Evolutionary conservation across 2,329 filamentous ascomycete species (phyloP).

Genomic region (Fusarium avenaceum): DNA sequence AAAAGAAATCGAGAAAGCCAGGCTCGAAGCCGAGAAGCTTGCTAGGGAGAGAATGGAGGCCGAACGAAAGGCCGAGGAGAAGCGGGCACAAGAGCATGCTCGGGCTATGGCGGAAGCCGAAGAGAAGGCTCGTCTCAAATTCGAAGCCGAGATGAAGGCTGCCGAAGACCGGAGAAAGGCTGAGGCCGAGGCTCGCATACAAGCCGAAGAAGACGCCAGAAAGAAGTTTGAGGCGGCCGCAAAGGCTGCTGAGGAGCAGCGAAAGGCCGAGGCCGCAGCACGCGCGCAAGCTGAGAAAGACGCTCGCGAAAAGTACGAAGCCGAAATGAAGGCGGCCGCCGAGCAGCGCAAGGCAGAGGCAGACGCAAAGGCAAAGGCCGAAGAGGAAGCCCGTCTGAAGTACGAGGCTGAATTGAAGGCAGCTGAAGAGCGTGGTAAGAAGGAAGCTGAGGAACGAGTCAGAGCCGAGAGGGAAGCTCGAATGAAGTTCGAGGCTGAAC

Average conservation of each 20-base stretch:
- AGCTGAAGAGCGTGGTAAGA: constrained; percentile 62
- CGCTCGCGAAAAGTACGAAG: constrained; percentile 62
- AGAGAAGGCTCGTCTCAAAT: constrained; percentile 61
- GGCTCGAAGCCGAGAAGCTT: constrained; percentile 58
- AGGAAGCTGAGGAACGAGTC: constrained; percentile 62
- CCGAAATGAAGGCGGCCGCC: constrained; percentile 60
- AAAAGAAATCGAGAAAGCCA: constrained; percentile 56
- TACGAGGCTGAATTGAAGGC: constrained; percentile 61
- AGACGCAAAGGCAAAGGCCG: constrained; percentile 60
- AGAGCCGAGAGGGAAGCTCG: constrained; percentile 57
- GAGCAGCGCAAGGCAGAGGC: constrained; percentile 61
- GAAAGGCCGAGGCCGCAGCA: constrained; percentile 39
- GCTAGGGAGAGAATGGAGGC: constrained; percentile 62
- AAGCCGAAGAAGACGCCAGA: constrained; percentile 60
- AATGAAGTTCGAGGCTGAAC: constrained; percentile 57
- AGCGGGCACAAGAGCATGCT: constrained; percentile 58
- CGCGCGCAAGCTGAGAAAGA: constrained; percentile 54
- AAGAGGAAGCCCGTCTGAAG: constrained; percentile 62
- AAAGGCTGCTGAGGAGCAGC: constrained; percentile 54
- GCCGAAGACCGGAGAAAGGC: constrained; percentile 62
- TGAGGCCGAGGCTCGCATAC: constrained; percentile 61
- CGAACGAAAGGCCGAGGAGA: constrained; percentile 46
- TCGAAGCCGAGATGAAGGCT: constrained; percentile 60
- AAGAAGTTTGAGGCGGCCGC: constrained; percentile 62
- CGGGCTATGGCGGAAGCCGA: constrained; percentile 61